Conservation (phyloP, 148 eudicot genomes). For the Cornus suecica region DNA sequence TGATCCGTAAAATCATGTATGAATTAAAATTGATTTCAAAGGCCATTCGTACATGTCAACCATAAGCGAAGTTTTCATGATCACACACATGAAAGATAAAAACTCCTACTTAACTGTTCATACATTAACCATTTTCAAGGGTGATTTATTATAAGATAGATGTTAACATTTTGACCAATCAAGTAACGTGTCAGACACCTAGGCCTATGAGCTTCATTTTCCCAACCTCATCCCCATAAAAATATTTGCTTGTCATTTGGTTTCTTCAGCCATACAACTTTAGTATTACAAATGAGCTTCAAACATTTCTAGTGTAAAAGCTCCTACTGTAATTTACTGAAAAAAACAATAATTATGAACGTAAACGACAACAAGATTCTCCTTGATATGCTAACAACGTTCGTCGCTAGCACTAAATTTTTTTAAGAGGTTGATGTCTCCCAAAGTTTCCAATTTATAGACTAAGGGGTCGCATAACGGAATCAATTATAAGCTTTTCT, state of each 20-base stretch:
- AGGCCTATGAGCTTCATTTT: too few species aligned
- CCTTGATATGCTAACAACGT: not conserved
- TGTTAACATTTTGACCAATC: not conserved
- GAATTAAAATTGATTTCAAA: not conserved
- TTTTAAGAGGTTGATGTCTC: not conserved
- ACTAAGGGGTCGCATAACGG: too few species aligned
- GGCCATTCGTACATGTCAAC: not conserved
- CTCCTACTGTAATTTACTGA: too few species aligned
- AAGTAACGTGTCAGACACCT: too few species aligned
- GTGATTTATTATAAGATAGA: not conserved
- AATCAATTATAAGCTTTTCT: too few species aligned
- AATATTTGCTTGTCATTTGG: not conserved
- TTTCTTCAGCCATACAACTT: not conserved
- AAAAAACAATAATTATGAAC: too few species aligned
- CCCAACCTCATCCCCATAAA: too few species aligned
- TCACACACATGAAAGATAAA: not conserved
- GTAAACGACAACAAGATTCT: not conserved
- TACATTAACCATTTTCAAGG: not conserved
- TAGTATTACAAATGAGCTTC: not conserved
- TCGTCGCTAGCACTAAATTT: not conserved
- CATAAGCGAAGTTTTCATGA: not conserved
- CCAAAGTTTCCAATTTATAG: not conserved
- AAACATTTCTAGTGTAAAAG: not conserved
- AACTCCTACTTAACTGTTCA: not conserved
- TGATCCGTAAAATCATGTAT: not conserved